Evolutionary conservation across 1,284 basidiomycete species (phyloP).

Genomic region (Leccinum subspadiceum): DNA sequence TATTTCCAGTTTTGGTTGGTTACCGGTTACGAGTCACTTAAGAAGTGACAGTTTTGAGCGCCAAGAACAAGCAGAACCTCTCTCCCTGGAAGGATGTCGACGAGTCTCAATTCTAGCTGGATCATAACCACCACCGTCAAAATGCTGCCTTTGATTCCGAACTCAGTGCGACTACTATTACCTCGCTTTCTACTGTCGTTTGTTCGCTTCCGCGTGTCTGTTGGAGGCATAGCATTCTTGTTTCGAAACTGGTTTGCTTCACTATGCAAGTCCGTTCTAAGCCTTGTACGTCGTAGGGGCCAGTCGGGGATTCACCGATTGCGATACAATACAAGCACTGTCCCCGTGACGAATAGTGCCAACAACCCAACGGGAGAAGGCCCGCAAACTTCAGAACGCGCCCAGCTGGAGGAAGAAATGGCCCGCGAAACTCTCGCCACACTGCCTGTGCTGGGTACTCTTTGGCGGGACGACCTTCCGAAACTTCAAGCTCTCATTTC

Average conservation of each 20-base stretch:
- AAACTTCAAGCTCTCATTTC: neutral
- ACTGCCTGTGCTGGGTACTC: neutral
- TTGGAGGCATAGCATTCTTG: neutral
- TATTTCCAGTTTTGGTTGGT: too few relatives aligned
- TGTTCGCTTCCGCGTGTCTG: neutral
- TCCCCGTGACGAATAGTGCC: neutral
- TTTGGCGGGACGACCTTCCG: conserved; percentile 1
- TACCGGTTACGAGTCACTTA: too few relatives aligned
- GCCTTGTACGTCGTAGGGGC: neutral
- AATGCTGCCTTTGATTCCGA: neutral
- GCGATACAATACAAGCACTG: neutral
- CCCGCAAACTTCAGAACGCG: neutral
- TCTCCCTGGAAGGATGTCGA: neutral
- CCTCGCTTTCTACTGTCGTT: neutral
- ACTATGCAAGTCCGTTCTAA: conserved; percentile 9
- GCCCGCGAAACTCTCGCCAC: conserved; percentile 1
- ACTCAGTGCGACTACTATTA: neutral
- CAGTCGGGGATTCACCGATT: neutral
- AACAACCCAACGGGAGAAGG: too few relatives aligned
- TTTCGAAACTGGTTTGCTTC: conserved; percentile 7
- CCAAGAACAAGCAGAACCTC: neutral
- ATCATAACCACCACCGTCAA: neutral
- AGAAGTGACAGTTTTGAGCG: neutral
- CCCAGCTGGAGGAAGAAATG: neutral
- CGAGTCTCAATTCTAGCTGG: neutral